Evolutionary conservation across 2,329 filamentous ascomycete species (phyloP).

Genomic region (Macrophomina tecta): DNA sequence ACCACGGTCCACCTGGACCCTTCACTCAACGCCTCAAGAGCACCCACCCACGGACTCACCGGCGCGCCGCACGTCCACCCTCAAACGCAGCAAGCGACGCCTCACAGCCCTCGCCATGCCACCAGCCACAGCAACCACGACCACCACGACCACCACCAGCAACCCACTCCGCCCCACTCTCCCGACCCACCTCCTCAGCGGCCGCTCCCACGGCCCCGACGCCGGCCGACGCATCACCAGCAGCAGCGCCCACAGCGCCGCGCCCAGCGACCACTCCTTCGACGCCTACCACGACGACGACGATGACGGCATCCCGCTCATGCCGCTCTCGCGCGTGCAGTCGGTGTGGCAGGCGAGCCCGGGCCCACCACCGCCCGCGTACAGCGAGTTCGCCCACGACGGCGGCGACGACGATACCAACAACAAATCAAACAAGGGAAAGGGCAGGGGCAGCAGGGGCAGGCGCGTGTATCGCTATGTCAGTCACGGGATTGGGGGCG

Average conservation of each 20-base stretch:
- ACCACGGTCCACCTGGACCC: no score
- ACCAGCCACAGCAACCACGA: not conserved
- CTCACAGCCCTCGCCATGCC: not conserved
- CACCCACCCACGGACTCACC: no score
- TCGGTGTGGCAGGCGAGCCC: not conserved
- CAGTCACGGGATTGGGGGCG: slow-evolving; percentile 23
- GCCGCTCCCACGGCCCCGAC: not conserved
- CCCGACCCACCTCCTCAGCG: not conserved
- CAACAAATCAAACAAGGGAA: not conserved
- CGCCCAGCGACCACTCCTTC: not conserved
- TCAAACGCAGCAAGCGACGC: no score
- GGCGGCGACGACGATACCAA: no score
- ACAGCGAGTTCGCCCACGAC: not conserved
- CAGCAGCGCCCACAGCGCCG: not conserved
- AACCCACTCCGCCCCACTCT: not conserved
- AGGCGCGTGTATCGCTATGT: slow-evolving; percentile 8
- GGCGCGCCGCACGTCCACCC: no score
- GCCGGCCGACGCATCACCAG: not conserved
- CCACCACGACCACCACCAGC: not conserved
- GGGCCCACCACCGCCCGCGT: not conserved
- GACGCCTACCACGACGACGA: not conserved
- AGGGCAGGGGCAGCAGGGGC: not conserved
- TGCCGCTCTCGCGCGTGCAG: not conserved
- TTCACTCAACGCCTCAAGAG: no score
- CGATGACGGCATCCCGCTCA: slow-evolving; percentile 13